These are phyloP conservation scores for Amanita exitialis DNA, from an alignment of 768 basidiomycete species.

Conservation along the genomic window DNA sequence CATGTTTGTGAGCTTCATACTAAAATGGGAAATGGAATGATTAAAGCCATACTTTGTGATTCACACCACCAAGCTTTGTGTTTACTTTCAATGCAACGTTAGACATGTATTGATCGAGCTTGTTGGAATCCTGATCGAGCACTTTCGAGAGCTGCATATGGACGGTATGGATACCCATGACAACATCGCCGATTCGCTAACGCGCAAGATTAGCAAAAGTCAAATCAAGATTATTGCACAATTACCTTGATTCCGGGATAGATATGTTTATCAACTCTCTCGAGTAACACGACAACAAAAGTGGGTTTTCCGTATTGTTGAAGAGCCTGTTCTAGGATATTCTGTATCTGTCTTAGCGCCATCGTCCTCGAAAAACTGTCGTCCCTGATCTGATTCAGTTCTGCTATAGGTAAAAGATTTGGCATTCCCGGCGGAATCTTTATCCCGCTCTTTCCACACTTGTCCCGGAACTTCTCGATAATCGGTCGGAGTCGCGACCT, in stretches of 20 bases:
- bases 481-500: slow-evolving; percentile 14
- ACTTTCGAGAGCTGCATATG: slow-evolving; percentile 63
- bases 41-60: slow-evolving; percentile 42
- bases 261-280: slow-evolving; percentile 59
- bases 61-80: slow-evolving; percentile 73
- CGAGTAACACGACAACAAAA: slow-evolving; percentile 64
- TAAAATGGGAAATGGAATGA: neutral
- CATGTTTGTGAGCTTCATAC: neutral
- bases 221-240: neutral
- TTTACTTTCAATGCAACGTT: slow-evolving; percentile 80
- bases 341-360: slow-evolving; percentile 32
- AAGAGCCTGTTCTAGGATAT: slow-evolving; percentile 24
- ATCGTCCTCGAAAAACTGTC: slow-evolving; percentile 24
- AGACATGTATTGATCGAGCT: slow-evolving; percentile 75
- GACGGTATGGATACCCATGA: slow-evolving; percentile 62
- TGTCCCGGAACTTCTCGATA: slow-evolving; percentile 41
- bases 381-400: slow-evolving; percentile 16
- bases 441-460: slow-evolving; percentile 55
- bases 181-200: slow-evolving; percentile 58
- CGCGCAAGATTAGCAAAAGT: neutral
- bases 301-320: slow-evolving; percentile 29
- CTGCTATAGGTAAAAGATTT: slow-evolving; percentile 21
- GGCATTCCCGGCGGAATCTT: slow-evolving; percentile 26
- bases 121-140: slow-evolving; percentile 33
- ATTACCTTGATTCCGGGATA: slow-evolving; percentile 70